Evolutionary conservation across 441 rosid genomes (phyloP), one percentile per base, ranked within the genome.

Genomic region (Erodium trifolium): DNA sequence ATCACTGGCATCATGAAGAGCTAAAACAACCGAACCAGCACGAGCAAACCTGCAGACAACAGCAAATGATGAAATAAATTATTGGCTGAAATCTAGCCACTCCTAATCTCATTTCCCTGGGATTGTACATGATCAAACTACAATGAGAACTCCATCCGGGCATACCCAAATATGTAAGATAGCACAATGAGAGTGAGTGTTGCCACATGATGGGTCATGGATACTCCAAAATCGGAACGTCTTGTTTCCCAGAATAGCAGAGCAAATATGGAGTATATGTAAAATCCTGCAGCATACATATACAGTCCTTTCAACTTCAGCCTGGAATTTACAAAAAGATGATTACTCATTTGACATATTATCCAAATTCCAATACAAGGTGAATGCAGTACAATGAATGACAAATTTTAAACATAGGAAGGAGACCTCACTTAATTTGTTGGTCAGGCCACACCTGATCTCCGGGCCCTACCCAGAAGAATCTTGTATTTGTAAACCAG

Each of bases 1-100:
- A 81, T 94, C 99, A 73, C 98, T 90, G 2, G 94, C 94, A 71
- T 94, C 99, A 68, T 94, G 98, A 82, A 94, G 83, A 68, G 98
- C 99, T 68, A 94, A 80, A 73, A 92, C 96, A 73, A 92, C 76
- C 0, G 99, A 87, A 75, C 97, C 98, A 76, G 72, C 88, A 63
- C 99, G 93, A 59, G 78, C 88, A 84, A 91, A 94, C 82, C 98
- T 91, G 82, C 73, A 77, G 68, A 27, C 65, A 68, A 70, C 19
- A 67, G 35, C 68, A 41, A 69, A 37, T 43, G 63, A 29, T 35
- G 65, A 72, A 27, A 66, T 1, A 63, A 29, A 65, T 53, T 19
- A 68, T 55, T 14, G 64, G 63, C 37, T 16, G 27, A 66, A 23
- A 23, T 23, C 27, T 23, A 23, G 27, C 27, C 27, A 23, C 27